Percentiles rank a stretch among this genome's conserved stretches.
Evolutionary conservation across 495 filamentous ascomycete species (phyloP).

Genomic region (Penicillium chermesinum): DNA sequence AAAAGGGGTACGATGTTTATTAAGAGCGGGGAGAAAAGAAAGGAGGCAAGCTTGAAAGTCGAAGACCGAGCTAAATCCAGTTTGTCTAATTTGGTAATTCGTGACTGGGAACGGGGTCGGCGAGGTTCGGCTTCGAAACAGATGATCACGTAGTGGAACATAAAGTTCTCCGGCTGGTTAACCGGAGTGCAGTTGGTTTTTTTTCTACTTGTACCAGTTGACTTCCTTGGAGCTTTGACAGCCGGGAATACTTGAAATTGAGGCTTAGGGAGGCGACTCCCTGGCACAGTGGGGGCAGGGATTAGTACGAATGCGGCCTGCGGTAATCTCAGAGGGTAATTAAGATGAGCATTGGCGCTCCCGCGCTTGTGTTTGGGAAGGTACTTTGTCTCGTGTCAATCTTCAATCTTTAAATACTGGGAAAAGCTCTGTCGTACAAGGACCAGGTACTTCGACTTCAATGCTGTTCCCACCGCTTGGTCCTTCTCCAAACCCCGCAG

Average conservation of each 20-base stretch:
- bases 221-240: too few relatives aligned
- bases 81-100: too few relatives aligned
- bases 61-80: not conserved
- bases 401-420: too few relatives aligned
- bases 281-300: not conserved
- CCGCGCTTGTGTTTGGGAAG: not conserved
- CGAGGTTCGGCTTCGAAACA: not conserved
- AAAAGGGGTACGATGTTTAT: too few relatives aligned
- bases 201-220: not conserved
- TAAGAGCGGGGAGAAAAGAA: not conserved
- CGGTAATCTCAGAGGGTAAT: not conserved
- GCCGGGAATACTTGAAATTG: not conserved
- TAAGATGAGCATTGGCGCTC: not conserved
- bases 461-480: conserved; percentile 11
- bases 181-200: not conserved
- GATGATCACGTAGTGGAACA: not conserved
- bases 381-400: not conserved
- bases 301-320: not conserved
- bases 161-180: not conserved
- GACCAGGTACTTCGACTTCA: not conserved
- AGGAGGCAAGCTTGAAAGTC: not conserved
- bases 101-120: not conserved
- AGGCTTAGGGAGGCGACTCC: not conserved
- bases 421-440: too few relatives aligned
- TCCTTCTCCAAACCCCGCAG: conserved; percentile 19